Conservation (phyloP, 495 filamentous ascomycete genomes). For the Tuber microsphaerosporum region DNA sequence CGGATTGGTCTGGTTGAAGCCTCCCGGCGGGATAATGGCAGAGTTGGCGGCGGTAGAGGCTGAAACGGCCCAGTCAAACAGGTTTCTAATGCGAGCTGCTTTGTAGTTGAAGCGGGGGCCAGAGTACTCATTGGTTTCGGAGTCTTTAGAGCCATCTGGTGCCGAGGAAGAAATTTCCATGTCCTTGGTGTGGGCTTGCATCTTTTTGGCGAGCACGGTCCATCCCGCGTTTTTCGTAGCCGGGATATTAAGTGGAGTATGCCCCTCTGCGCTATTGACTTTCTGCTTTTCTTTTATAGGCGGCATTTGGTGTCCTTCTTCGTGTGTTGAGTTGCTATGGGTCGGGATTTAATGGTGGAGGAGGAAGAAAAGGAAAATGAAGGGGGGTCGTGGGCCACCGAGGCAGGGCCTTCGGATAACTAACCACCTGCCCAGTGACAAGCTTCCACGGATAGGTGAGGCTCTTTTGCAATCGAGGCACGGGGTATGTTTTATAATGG, state of each 20-base stretch:
- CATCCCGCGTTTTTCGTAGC: background rate
- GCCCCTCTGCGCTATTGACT: background rate
- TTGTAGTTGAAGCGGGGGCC: background rate
- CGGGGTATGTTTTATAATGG: background rate
- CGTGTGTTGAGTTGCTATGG: background rate
- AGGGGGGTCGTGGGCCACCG: background rate
- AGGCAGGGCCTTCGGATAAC: background rate
- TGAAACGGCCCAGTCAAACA: background rate
- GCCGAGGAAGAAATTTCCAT: rapidly evolving
- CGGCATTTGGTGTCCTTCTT: background rate
- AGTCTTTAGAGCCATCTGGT: background rate
- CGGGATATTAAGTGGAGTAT: background rate
- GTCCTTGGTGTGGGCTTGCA: background rate
- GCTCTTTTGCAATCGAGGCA: background rate
- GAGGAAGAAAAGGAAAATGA: background rate
- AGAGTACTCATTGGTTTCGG: background rate
- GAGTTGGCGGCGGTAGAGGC: background rate
- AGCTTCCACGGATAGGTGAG: background rate
- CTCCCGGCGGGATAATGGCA: background rate
- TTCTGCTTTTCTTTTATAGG: background rate
- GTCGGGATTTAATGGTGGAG: background rate
- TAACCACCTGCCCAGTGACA: background rate
- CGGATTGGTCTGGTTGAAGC: background rate
- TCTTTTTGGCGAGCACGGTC: background rate
- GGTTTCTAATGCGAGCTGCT: background rate